Evolutionary conservation across 1,284 basidiomycete genomes (phyloP).

Genomic region (Xerocomus nothofagi): DNA sequence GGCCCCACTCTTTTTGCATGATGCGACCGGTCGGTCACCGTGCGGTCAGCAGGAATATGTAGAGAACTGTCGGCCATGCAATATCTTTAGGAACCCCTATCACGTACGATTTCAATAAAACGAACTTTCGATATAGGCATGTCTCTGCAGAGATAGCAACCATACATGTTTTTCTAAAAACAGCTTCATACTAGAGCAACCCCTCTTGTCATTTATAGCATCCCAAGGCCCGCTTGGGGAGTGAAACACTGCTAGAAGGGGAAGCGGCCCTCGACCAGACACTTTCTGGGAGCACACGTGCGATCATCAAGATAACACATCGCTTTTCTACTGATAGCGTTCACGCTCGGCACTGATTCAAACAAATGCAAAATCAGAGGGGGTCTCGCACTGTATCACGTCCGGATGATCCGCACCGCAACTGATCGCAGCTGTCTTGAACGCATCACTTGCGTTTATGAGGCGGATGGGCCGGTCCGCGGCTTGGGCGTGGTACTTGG

Average conservation of each 20-base stretch:
- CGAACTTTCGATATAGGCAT: neutral
- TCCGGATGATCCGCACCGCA: slow-evolving; percentile 31
- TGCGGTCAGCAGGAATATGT: no score
- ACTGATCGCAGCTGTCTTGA: slow-evolving; percentile 14
- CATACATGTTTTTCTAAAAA: slow-evolving; percentile 3
- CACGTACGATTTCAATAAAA: neutral
- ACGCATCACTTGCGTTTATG: slow-evolving; percentile 23
- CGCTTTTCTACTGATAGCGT: slow-evolving; percentile 23
- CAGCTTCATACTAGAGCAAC: slow-evolving; percentile 2
- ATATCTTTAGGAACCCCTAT: neutral
- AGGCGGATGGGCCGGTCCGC: slow-evolving; percentile 1
- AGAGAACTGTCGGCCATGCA: no score
- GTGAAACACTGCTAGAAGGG: slow-evolving; percentile 10
- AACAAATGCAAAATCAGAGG: slow-evolving; percentile 27
- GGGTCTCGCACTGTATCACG: slow-evolving; percentile 19
- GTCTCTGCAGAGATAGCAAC: neutral
- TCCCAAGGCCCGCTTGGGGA: slow-evolving; percentile 16
- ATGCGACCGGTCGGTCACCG: no score
- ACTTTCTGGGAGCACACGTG: slow-evolving; percentile 19
- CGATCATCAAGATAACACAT: slow-evolving; percentile 27
- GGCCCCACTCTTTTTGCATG: no score
- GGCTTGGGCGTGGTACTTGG: slow-evolving; percentile 19
- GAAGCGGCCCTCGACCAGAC: slow-evolving; percentile 13
- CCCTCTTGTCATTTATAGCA: neutral
- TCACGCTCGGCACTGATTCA: slow-evolving; percentile 18